phyloP scores from a whole-genome alignment of 2,329 filamentous ascomycete species.

The Penicillium sp. region DNA sequence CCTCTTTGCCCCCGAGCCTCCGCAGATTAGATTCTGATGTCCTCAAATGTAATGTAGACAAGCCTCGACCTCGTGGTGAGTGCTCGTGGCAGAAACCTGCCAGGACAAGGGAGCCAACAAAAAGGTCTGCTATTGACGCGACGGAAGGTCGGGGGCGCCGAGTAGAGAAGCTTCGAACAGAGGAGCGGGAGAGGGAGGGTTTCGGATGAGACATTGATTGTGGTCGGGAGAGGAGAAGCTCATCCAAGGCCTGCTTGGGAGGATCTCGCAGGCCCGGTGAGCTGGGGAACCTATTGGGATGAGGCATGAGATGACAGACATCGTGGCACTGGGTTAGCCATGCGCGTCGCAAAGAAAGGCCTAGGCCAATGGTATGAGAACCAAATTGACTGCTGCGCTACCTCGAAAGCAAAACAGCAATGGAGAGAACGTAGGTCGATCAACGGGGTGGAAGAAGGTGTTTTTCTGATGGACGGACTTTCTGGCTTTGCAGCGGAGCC shows the following conservation, averaged over 20 bases:
- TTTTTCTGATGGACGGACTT: slow-evolving; percentile 27
- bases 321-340: slow-evolving; percentile 50
- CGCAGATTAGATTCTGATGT: slow-evolving; percentile 17
- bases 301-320: slow-evolving; percentile 66
- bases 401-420: slow-evolving; percentile 1
- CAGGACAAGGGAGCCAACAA: slow-evolving; percentile 54
- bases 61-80: slow-evolving; percentile 33
- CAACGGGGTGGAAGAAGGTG: slow-evolving; percentile 14
- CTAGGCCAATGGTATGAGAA: slow-evolving; percentile 19
- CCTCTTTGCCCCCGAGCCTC: slow-evolving; percentile 18
- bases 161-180: slow-evolving; percentile 29
- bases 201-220: slow-evolving; percentile 33
- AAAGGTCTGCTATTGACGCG: slow-evolving; percentile 50
- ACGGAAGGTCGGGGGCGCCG: slow-evolving; percentile 30
- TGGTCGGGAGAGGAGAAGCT: slow-evolving; percentile 20
- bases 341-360: slow-evolving; percentile 30
- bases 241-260: slow-evolving; percentile 45
- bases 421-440: slow-evolving; percentile 4
- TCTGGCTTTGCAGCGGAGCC: slow-evolving; percentile 34
- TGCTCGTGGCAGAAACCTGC: slow-evolving; percentile 55
- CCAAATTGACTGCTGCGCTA: slow-evolving; percentile 15
- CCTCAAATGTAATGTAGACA: slow-evolving; percentile 26
- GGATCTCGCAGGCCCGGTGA: slow-evolving; percentile 49
- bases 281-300: slow-evolving; percentile 57
- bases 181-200: slow-evolving; percentile 22